Evolutionary conservation across 2,329 filamentous ascomycete species (phyloP).

Genomic region (Clonostachys sp.): DNA sequence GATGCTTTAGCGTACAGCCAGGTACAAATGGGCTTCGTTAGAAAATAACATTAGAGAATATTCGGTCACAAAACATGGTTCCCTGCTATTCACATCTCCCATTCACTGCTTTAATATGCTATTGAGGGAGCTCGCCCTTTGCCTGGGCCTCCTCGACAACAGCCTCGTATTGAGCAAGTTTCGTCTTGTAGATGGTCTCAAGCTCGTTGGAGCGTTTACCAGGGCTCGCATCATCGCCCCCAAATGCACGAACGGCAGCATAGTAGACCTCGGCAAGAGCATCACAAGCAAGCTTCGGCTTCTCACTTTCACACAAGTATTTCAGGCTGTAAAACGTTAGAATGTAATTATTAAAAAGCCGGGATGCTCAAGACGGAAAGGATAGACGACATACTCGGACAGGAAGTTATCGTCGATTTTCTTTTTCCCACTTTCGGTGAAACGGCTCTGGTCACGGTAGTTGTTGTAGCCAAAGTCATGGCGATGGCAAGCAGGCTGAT

Average conservation of each 20-base stretch:
- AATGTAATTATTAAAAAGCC: too few species aligned
- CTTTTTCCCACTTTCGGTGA: constrained; percentile 31
- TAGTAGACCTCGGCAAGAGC: constrained; percentile 24
- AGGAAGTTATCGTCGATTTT: constrained; percentile 46
- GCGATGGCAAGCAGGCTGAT: constrained; percentile 36
- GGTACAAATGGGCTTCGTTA: too few species aligned
- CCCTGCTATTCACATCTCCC: too few species aligned
- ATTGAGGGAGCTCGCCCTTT: not conserved
- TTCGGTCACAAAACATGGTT: too few species aligned
- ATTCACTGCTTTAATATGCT: too few species aligned
- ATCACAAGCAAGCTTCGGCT: constrained; percentile 11
- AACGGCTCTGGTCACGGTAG: constrained; percentile 42
- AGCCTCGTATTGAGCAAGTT: constrained; percentile 17
- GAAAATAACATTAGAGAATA: too few species aligned
- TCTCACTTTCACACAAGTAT: constrained; percentile 16
- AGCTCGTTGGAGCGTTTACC: constrained; percentile 10
- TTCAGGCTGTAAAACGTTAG: constrained; percentile 12
- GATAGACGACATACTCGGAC: constrained; percentile 24
- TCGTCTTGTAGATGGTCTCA: constrained; percentile 14
- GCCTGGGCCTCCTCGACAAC: constrained; percentile 18
- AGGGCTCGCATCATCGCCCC: constrained; percentile 13
- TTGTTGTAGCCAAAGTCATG: constrained; percentile 57
- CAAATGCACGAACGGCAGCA: constrained; percentile 21
- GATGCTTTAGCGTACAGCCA: too few species aligned
- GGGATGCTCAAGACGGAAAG: too few species aligned